A percentile compares a stretch with the other conserved stretches of the same genome.
Conservation (phyloP, 495 filamentous ascomycete genomes). For the Hypoxylon rickii region DNA sequence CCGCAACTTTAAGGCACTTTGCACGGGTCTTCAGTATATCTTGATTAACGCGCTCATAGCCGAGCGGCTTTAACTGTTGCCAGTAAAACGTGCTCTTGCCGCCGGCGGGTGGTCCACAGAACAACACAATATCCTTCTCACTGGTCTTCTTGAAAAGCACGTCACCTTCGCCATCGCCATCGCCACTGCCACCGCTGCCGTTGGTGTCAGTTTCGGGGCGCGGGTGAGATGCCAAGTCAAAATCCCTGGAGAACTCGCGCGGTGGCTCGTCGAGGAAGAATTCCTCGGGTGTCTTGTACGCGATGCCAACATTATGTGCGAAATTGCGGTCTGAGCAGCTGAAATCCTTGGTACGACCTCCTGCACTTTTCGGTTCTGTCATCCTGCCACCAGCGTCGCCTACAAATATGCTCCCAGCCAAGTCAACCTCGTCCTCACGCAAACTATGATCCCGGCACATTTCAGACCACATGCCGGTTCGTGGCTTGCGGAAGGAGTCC, state of each 20-base stretch:
- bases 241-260: conserved; percentile 65
- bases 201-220: conserved; percentile 33
- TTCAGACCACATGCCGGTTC: conserved; percentile 88
- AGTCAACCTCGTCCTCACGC: conserved; percentile 64
- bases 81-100: conserved; percentile 93
- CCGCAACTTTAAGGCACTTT: conserved; percentile 82
- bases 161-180: conserved; percentile 21
- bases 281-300: conserved; percentile 87
- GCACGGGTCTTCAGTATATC: conserved; percentile 78
- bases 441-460: conserved; percentile 75
- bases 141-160: conserved; percentile 68
- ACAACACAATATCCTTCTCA: conserved; percentile 74
- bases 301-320: conserved; percentile 77
- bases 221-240: conserved; percentile 59
- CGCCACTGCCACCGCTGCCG: background rate
- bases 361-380: conserved; percentile 27
- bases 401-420: conserved; percentile 76
- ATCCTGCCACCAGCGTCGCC: conserved; percentile 77
- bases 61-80: conserved; percentile 74
- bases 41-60: conserved; percentile 87
- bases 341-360: conserved; percentile 52
- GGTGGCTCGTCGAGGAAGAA: conserved; percentile 74
- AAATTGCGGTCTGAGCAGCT: conserved; percentile 86
- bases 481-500: conserved; percentile 84
- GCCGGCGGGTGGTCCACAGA: conserved; percentile 84